phyloP scores from a whole-genome alignment of 768 basidiomycete species.

The Pholiota microspora region DNA sequence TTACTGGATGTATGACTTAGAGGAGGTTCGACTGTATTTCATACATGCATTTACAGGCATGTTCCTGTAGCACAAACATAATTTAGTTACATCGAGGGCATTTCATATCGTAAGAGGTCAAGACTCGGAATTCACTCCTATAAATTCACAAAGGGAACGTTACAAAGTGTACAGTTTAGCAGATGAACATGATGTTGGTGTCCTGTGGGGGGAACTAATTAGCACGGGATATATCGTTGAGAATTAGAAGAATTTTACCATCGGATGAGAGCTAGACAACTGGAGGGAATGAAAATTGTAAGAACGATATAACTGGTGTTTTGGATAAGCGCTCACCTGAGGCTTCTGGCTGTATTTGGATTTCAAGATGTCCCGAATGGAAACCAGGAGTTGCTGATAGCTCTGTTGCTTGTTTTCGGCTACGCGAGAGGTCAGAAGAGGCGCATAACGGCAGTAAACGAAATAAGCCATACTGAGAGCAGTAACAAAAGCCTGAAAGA shows the following conservation, averaged over 20 bases:
- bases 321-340: conserved; percentile 23
- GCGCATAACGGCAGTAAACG: background rate
- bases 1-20: too few species aligned
- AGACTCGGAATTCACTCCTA: background rate
- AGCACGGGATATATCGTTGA: background rate
- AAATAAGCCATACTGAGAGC: conserved; percentile 41
- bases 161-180: conserved; percentile 17
- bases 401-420: conserved; percentile 40
- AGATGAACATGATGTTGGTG: conserved; percentile 38
- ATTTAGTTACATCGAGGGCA: background rate
- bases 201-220: conserved; percentile 31
- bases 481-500: conserved; percentile 55
- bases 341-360: conserved; percentile 44
- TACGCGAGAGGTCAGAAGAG: conserved; percentile 13
- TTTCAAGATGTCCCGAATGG: conserved; percentile 36
- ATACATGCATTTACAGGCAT: background rate
- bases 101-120: background rate
- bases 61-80: background rate
- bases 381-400: conserved; percentile 41
- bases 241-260: conserved; percentile 27
- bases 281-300: conserved; percentile 28
- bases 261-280: conserved; percentile 37
- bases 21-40: too few species aligned
- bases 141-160: background rate
- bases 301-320: background rate